Evolutionary conservation across 1,284 basidiomycete genomes (phyloP).

Genomic region (Irpex sp.): DNA sequence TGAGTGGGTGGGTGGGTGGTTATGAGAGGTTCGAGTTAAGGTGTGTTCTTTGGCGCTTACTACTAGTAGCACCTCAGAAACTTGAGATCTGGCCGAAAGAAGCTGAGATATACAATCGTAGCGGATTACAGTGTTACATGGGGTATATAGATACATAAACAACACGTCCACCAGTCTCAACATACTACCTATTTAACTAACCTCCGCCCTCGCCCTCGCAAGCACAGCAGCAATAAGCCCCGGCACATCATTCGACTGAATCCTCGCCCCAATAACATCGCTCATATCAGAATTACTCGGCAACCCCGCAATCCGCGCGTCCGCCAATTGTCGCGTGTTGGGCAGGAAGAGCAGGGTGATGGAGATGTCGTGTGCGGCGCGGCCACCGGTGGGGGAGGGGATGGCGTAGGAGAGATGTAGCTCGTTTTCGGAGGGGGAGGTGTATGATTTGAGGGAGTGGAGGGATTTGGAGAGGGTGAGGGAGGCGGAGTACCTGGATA

Average conservation of each 20-base stretch:
- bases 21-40: neutral
- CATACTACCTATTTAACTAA: neutral
- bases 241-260: conserved; percentile 66
- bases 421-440: conserved; percentile 68
- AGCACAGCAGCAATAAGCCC: conserved; percentile 69
- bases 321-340: conserved; percentile 58
- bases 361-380: conserved; percentile 30
- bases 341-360: conserved; percentile 65
- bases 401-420: conserved; percentile 65
- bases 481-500: conserved; percentile 63
- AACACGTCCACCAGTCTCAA: neutral
- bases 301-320: conserved; percentile 50
- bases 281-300: conserved; percentile 43
- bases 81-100: no score
- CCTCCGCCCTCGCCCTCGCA: conserved; percentile 34
- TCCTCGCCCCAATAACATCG: conserved; percentile 59
- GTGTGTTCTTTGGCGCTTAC: no score
- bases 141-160: neutral
- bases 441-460: conserved; percentile 55
- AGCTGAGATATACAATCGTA: no score
- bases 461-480: conserved; percentile 62
- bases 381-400: conserved; percentile 19
- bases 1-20: neutral
- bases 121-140: neutral
- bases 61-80: no score